Conservation (phyloP, 352 stramenopile genomes). For the Discostella stelligera region DNA sequence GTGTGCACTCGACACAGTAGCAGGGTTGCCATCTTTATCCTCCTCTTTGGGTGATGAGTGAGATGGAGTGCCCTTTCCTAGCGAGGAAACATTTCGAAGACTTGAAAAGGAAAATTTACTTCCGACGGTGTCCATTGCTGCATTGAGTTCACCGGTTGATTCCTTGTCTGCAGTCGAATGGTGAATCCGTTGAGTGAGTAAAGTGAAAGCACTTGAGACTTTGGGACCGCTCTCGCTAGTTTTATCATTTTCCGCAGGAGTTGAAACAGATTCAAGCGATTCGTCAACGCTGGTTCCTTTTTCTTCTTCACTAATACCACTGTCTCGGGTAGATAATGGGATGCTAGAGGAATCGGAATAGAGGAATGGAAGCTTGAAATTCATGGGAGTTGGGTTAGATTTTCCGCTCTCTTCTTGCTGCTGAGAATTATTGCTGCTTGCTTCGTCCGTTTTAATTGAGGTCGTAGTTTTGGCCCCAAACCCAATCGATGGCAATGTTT, state of each 20-base stretch:
- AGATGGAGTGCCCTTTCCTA: neutral
- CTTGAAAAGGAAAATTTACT: constrained; percentile 22
- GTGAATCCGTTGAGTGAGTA: constrained; percentile 31
- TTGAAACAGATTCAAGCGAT: constrained; percentile 10
- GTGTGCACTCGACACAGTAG: constrained; percentile 5
- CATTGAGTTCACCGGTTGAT: constrained; percentile 8
- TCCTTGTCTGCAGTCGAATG: constrained; percentile 13
- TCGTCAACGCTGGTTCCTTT: neutral
- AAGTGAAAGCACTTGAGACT: constrained; percentile 30
- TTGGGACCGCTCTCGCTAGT: constrained; percentile 3
- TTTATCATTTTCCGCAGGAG: constrained; percentile 2
- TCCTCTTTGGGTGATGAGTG: neutral
- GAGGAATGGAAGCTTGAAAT: constrained; percentile 26
- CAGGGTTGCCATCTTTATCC: constrained; percentile 6
- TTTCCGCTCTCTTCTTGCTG: constrained; percentile 6
- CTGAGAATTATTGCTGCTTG: constrained; percentile 2
- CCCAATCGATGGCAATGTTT: constrained; percentile 26
- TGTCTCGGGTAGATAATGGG: constrained; percentile 8
- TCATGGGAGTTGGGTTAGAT: constrained; percentile 16
- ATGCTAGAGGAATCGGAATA: constrained; percentile 24
- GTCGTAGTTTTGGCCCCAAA: constrained; percentile 36
- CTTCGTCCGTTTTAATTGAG: constrained; percentile 7
- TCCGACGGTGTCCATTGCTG: neutral
- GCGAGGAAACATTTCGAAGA: constrained; percentile 3
- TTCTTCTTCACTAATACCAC: constrained; percentile 11